Evolutionary conservation across 805 yeast species (phyloP).

Genomic region (Brettanomyces nanus): DNA sequence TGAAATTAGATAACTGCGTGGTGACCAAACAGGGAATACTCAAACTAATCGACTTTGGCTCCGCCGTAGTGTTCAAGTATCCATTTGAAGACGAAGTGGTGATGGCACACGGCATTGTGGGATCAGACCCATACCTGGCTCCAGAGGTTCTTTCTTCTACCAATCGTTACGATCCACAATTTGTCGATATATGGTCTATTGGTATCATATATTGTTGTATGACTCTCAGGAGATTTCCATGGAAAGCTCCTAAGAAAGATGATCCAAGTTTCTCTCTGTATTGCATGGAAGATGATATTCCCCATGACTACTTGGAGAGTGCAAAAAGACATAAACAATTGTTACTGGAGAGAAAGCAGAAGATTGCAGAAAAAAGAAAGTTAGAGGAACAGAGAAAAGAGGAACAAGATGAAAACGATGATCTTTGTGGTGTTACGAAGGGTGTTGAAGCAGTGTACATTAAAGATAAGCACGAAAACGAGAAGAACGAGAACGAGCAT

Average conservation of each 20-base stretch:
- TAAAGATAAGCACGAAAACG: slow-evolving; percentile 1
- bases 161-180: slow-evolving; percentile 62
- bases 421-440: no score
- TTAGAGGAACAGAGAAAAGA: slow-evolving; percentile 14
- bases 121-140: slow-evolving; percentile 80
- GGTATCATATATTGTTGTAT: slow-evolving; percentile 83
- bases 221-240: slow-evolving; percentile 78
- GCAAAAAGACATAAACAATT: slow-evolving; percentile 65
- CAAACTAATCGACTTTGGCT: slow-evolving; percentile 76
- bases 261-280: slow-evolving; percentile 67
- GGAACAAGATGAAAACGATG: slow-evolving; percentile 5
- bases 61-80: slow-evolving; percentile 74
- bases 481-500: background rate
- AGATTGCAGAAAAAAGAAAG: slow-evolving; percentile 26
- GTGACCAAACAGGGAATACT: slow-evolving; percentile 65
- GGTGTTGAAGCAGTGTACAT: slow-evolving; percentile 6
- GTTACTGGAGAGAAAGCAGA: slow-evolving; percentile 50
- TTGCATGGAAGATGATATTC: slow-evolving; percentile 59
- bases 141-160: slow-evolving; percentile 61
- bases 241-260: slow-evolving; percentile 69
- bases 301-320: slow-evolving; percentile 67
- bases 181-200: slow-evolving; percentile 77
- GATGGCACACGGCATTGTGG: slow-evolving; percentile 69
- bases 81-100: slow-evolving; percentile 58
- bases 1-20: slow-evolving; percentile 78